phyloP scores from a whole-genome alignment of 1,139 yeast genomes.

The Pichia sp. region DNA sequence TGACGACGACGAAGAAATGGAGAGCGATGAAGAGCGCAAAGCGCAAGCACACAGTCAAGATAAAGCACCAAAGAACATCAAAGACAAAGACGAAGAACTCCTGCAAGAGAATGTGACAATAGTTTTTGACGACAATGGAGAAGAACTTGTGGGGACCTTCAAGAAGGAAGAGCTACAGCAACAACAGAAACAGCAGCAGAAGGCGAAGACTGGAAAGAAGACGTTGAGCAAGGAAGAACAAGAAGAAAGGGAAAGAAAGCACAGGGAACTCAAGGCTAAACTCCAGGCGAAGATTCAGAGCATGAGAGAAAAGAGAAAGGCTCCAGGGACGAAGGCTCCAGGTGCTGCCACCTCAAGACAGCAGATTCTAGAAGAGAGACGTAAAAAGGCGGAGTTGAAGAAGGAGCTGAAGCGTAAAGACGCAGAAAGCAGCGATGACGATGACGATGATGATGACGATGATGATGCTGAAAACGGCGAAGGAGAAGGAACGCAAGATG shows the following conservation, averaged over 20 bases:
- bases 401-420: slow-evolving; percentile 39
- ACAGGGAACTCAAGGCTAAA: slow-evolving; percentile 51
- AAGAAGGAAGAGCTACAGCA: slow-evolving; percentile 19
- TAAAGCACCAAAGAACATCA: slow-evolving; percentile 8
- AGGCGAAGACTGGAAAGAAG: slow-evolving; percentile 27
- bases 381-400: slow-evolving; percentile 41
- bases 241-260: slow-evolving; percentile 48
- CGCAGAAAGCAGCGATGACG: slow-evolving; percentile 30
- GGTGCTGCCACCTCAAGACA: slow-evolving; percentile 85
- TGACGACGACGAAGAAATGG: slow-evolving; percentile 14
- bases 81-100: slow-evolving; percentile 27
- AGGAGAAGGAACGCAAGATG: slow-evolving; percentile 29
- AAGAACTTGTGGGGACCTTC: slow-evolving; percentile 7
- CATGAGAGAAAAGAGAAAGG: slow-evolving; percentile 79
- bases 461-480: slow-evolving; percentile 40
- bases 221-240: slow-evolving; percentile 44
- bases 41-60: slow-evolving; percentile 17
- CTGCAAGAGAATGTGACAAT: slow-evolving; percentile 42
- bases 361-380: slow-evolving; percentile 60
- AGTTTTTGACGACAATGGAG: slow-evolving; percentile 39
- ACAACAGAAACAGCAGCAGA: slow-evolving; percentile 17
- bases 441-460: slow-evolving; percentile 31
- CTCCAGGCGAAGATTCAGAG: slow-evolving; percentile 67
- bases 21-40: background rate
- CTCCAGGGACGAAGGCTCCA: slow-evolving; percentile 77